Conservation (phyloP, 306 rosid genomes). For the Gleditsia sinensis region DNA sequence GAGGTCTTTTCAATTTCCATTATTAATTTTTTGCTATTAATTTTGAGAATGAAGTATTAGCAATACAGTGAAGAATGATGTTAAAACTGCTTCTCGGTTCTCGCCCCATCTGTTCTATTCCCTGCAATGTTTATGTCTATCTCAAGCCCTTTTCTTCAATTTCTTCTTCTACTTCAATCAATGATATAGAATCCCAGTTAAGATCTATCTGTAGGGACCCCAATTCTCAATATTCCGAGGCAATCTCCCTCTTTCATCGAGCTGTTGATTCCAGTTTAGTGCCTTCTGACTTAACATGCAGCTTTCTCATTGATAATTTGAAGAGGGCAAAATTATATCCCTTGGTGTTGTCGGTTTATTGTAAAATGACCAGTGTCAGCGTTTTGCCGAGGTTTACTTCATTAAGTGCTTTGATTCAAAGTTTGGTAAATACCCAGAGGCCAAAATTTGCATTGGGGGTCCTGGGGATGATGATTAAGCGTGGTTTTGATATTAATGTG, state of each 20-base stretch:
- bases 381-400: slow-evolving; percentile 53
- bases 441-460: slow-evolving; percentile 57
- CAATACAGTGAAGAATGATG: slow-evolving; percentile 27
- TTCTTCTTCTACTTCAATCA: slow-evolving; percentile 30
- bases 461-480: slow-evolving; percentile 60
- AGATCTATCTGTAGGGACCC: slow-evolving; percentile 43
- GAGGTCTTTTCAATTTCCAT: neutral
- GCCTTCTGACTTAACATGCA: slow-evolving; percentile 52
- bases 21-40: neutral
- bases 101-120: neutral
- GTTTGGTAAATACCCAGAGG: slow-evolving; percentile 50
- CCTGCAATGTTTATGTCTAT: neutral
- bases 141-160: slow-evolving; percentile 45
- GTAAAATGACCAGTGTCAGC: slow-evolving; percentile 46
- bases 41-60: neutral
- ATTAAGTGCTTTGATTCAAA: slow-evolving; percentile 55
- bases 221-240: slow-evolving; percentile 49
- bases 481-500: slow-evolving; percentile 53
- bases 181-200: slow-evolving; percentile 49
- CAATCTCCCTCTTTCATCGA: slow-evolving; percentile 57
- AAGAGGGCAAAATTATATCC: slow-evolving; percentile 50
- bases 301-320: slow-evolving; percentile 57
- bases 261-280: slow-evolving; percentile 45
- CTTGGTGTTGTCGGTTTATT: slow-evolving; percentile 51
- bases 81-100: slow-evolving; percentile 31